These are phyloP conservation scores for Penicillium cataractarum DNA, from an alignment of 495 filamentous ascomycete species.

Conservation along the genomic window DNA sequence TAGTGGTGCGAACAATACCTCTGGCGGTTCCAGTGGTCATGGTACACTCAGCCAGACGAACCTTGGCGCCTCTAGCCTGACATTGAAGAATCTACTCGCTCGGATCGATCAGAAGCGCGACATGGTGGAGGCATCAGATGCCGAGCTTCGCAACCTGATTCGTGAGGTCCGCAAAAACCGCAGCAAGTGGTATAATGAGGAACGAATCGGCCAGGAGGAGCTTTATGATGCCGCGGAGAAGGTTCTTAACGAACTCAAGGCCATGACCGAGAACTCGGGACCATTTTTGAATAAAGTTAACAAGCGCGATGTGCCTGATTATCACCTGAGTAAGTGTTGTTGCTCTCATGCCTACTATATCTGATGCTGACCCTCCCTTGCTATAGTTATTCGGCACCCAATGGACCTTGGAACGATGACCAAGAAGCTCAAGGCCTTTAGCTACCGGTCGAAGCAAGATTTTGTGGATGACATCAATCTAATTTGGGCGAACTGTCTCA, in stretches of 20 bases:
- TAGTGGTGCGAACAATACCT: constrained; percentile 49
- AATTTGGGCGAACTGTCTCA: constrained; percentile 95
- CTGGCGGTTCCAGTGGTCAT: constrained; percentile 60
- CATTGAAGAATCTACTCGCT: constrained; percentile 93
- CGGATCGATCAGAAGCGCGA: constrained; percentile 91
- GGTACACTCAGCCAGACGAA: constrained; percentile 92
- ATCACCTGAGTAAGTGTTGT: constrained; percentile 71
- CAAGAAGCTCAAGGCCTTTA: constrained; percentile 87
- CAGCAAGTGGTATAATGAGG: constrained; percentile 98
- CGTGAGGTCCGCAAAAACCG: constrained; percentile 96
- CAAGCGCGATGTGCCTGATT: constrained; percentile 96
- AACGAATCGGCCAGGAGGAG: constrained; percentile 95
- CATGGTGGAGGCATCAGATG: constrained; percentile 85
- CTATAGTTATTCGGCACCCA: constrained; percentile 87
- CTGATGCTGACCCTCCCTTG: constrained; percentile 22
- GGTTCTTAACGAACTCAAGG: constrained; percentile 93
- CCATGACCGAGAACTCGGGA: constrained; percentile 92
- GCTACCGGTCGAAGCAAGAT: constrained; percentile 92
- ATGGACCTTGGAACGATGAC: constrained; percentile 99
- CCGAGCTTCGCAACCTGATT: constrained; percentile 87
- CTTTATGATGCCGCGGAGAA: constrained; percentile 96
- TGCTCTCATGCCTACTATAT: not conserved
- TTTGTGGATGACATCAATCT: constrained; percentile 91
- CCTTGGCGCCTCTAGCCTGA: constrained; percentile 94
- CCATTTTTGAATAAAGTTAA: constrained; percentile 92